Percentiles rank a stretch among this genome's conserved stretches.
Evolutionary conservation across 2,329 filamentous ascomycete species (phyloP).

Genomic region (Alternaria hordeiaustralica): DNA sequence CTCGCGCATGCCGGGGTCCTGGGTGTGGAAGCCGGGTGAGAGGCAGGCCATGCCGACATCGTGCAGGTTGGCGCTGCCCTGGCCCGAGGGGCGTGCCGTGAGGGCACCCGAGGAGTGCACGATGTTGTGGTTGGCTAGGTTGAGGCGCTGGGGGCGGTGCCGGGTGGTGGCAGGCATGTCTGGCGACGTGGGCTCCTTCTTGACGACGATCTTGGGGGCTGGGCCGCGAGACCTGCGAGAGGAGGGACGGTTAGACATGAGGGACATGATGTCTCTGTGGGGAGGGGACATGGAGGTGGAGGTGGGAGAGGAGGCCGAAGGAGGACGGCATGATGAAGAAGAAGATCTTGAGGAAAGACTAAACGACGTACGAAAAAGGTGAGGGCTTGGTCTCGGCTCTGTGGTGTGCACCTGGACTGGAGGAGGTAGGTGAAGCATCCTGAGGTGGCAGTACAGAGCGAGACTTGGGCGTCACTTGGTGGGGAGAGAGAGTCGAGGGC

Average conservation of each 20-base stretch:
- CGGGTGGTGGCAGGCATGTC: conserved; percentile 74
- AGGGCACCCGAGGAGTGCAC: conserved; percentile 53
- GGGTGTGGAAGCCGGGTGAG: conserved; percentile 93
- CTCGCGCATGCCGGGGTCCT: conserved; percentile 95
- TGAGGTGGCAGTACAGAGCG: conserved; percentile 44
- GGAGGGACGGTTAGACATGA: conserved; percentile 49
- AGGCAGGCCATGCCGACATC: conserved; percentile 93
- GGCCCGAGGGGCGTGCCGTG: conserved; percentile 72
- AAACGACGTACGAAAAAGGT: conserved; percentile 57
- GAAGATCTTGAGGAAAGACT: conserved; percentile 34
- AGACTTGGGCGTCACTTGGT: conserved; percentile 47
- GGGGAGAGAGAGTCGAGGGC: conserved; percentile 50
- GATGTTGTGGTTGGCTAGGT: conserved; percentile 67
- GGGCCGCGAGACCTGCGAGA: conserved; percentile 59
- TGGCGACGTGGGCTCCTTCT: conserved; percentile 92
- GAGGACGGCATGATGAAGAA: conserved; percentile 32
- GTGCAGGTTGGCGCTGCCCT: conserved; percentile 79
- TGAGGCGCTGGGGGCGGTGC: conserved; percentile 77
- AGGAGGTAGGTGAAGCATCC: conserved; percentile 51
- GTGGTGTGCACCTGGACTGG: conserved; percentile 45
- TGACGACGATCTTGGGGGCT: conserved; percentile 85
- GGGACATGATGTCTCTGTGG: conserved; percentile 26
- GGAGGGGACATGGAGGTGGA: conserved; percentile 38
- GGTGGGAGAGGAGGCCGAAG: conserved; percentile 31
- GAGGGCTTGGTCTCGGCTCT: conserved; percentile 60